Base-by-base conservation (phyloP, 495 filamentous ascomycete species). In the Hyaloscypha bicolor region DNA sequence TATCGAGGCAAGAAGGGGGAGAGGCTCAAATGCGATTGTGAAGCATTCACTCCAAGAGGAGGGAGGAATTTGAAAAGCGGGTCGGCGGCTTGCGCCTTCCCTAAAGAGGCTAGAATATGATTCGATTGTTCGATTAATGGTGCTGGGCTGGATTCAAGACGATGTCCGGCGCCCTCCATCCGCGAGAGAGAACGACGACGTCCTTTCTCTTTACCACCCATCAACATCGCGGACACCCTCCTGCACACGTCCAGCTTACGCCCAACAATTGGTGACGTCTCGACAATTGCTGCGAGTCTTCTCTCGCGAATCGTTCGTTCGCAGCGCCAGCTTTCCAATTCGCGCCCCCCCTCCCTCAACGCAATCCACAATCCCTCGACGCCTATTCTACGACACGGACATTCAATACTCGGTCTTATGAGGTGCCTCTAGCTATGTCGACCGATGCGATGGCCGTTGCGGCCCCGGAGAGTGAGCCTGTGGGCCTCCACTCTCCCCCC, bases 401-500 rank as follows among this genome's bases (percentile, higher is more conserved):
- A 19, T 30, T 35, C 16, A 12, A 48, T 21, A 68, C 61, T 69
- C 42, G 63, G 62, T 65, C 71, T 55, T 64, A 72, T 72, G 71
- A 56, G 25, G 65, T 42, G 55, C 51, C 29, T 55, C 33, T 21
- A 53, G 67, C 30, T 42, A 74, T 71, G 66, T 69, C 72, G 52
- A 61, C 63, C 31, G 69, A 70, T 64, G 56, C 64, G 62, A 67
- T 66, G 52, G 67, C 67, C 42, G 64, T 67, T 30, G 51, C 64
- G 33, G 65, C 55, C 32, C 51, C 37, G 31, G 69, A 69, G 59
- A 59, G 39, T 14, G 64, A 39, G 48, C 57, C 37, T 55, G 63
- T 35, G 21, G 68, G 66, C 16, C 64, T 73, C 14, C 60, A 70
- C 33, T 72, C 70, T 30, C 71, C 73, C 8, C 73, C 73, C 37